Evolutionary conservation across 2,329 filamentous ascomycete species (phyloP), one percentile per base, ranked within the genome.

Genomic region (Tolypocladium tropicale): DNA sequence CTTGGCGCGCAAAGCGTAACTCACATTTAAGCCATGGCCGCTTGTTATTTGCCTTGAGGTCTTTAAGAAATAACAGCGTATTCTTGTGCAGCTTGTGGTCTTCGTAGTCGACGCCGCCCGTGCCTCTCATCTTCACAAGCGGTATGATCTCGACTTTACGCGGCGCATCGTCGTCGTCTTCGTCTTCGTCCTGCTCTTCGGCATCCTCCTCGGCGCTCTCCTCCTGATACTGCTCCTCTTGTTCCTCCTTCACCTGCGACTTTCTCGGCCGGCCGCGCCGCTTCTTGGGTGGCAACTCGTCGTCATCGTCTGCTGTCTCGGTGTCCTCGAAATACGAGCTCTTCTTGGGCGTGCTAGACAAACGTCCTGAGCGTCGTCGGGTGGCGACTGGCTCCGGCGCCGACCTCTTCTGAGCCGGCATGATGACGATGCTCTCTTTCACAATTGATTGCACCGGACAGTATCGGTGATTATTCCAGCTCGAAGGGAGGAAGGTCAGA

Each of bases 31-130:
- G 70, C 83, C 83, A 86, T 1, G 72, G 64, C 33, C 83, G 73
- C 57, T 77, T 72, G 61, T 86, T 86, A 62, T 85, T 81, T 14
- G 73, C 77, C 64, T 80, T 83, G 39, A 86, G 73, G 54, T 85
- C 82, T 43, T 69, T 71, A 41, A 86, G 71, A 61, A 85, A 85
- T 1, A 76, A 68, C 50, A 84, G 59, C 0, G 82, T 84, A 58
- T 85, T 85, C 32, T 72, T 73, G 61, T 85, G 82, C 5, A 85
- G 58, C 30, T 70, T 76, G 25, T 75, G 68, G 39, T 82, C 78
- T 36, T 74, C 72, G 57, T 85, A 85, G 2, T 76, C 63, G 6
- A 72, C 60, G 16, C 67, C 69, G 1, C 64, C 68, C 6, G 61
- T 62, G 9, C 68, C 68, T 23, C 72, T 62, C 60, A 74, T 55